Evolutionary conservation across 768 basidiomycete genomes (phyloP), one percentile per base, ranked within the genome.

Genomic region (Rhizopogon sp.): DNA sequence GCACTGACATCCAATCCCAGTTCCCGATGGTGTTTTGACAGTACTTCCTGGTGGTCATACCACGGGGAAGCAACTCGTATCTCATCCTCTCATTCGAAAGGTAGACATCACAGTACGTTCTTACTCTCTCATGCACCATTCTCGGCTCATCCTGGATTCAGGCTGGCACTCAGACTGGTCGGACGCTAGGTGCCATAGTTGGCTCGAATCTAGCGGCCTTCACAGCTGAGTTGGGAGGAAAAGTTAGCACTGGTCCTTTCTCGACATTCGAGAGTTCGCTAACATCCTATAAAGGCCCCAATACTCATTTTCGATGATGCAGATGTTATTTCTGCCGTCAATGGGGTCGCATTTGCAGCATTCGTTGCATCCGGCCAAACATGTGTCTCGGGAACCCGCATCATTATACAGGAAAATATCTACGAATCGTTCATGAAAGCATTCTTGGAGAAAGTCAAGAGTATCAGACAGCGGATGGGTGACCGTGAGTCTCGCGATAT

Each of bases 291-390:
- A 39, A 39, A 91, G 89, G 86, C 92, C 11, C 91, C 92, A 0
- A 82, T 93, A 43, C 65, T 93, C 10, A 75, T 93, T 9, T 93
- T 93, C 63, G 74, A 85, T 49, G 90, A 94, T 64, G 85, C 89
- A 6, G 86, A 93, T 62, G 62, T 90, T 49, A 59, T 72, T 20
- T 78, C 81, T n/a, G 86, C 91, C 0, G 87, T 89, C 20, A 93
- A 93, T 58, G 92, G 92, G 16, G 82, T 81, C 6, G 86, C 89
- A 0, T 93, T 94, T 63, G 86, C 90, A 9, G 82, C 87, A 1
- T 94, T 93, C 61, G 74, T 94, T 49, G 92, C 92, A 1, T 90
- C 89, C 22, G 92, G 92, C 3, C 92, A 94, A 72, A 93, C 91
- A 8, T 93, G 91, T 56, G 87, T 93, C n/a, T 93, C 91, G 2